Evolutionary conservation across 2,329 filamentous ascomycete species (phyloP).

Genomic region (Fusarium brevicatenulatum): DNA sequence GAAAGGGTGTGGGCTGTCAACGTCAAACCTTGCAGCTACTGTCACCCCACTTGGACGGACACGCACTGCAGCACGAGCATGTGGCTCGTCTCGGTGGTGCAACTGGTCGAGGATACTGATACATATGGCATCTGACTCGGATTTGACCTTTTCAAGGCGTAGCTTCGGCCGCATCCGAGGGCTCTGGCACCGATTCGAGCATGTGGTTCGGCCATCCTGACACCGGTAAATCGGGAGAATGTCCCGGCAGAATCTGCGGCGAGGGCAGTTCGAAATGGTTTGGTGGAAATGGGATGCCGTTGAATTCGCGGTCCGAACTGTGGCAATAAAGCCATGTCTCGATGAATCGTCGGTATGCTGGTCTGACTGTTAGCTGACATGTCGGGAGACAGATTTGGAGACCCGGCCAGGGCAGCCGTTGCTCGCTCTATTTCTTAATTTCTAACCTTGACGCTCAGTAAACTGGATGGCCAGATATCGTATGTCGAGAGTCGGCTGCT

Average conservation of each 20-base stretch:
- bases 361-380: conserved; percentile 41
- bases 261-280: conserved; percentile 60
- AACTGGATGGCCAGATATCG: conserved; percentile 62
- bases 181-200: conserved; percentile 41
- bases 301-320: conserved; percentile 58
- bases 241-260: conserved; percentile 54
- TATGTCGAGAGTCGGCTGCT: conserved; percentile 52
- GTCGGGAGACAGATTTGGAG: conserved; percentile 15
- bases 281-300: conserved; percentile 57
- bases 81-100: conserved; percentile 39
- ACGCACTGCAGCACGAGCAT: conserved; percentile 34
- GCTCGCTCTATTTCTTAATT: background rate
- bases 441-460: conserved; percentile 57
- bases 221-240: conserved; percentile 41
- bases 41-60: conserved; percentile 39
- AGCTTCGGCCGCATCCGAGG: conserved; percentile 40
- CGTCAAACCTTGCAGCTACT: conserved; percentile 21
- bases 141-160: conserved; percentile 36
- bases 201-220: conserved; percentile 41
- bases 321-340: conserved; percentile 59
- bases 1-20: conserved; percentile 21
- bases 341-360: conserved; percentile 56
- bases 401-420: conserved; percentile 11
- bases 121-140: conserved; percentile 14
- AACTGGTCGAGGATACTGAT: conserved; percentile 19